Percentiles rank a stretch among this genome's conserved stretches.
These are phyloP conservation scores for Pleurotus djamor DNA, from an alignment of 768 basidiomycete genomes.

Conservation along the genomic window DNA sequence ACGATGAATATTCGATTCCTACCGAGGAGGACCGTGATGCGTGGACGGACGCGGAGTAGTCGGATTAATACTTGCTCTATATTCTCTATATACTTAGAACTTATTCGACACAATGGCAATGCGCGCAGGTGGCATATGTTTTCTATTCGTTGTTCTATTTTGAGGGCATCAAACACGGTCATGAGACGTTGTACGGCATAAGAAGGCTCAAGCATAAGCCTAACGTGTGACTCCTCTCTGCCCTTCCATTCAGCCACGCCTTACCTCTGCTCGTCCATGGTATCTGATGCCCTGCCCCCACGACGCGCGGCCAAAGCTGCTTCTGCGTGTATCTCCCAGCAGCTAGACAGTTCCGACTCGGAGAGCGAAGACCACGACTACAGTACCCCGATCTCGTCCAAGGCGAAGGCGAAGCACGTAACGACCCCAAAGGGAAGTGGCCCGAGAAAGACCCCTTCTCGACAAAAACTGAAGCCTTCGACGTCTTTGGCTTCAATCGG, in stretches of 20 bases:
- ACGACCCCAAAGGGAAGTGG: neutral
- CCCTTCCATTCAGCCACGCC: neutral
- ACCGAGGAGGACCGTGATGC: neutral
- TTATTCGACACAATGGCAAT: too few relatives aligned
- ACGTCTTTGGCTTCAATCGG: neutral
- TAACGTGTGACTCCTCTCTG: neutral
- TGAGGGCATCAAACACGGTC: neutral
- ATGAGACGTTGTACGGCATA: neutral
- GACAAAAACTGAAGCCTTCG: neutral
- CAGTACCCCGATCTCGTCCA: neutral
- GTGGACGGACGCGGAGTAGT: neutral
- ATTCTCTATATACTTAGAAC: neutral
- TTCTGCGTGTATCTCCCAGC: neutral
- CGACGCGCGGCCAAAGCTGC: conserved; percentile 5
- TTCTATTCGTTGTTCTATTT: neutral
- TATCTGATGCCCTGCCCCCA: neutral
- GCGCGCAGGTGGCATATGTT: too few relatives aligned
- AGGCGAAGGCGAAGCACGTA: neutral
- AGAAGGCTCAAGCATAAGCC: neutral
- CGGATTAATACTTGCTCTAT: neutral
- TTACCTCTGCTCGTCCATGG: neutral
- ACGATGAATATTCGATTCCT: conserved; percentile 1
- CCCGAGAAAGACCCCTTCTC: neutral
- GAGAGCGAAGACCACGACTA: neutral
- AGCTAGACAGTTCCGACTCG: conserved; percentile 1